Base-by-base conservation (phyloP, 2,329 filamentous ascomycete species). In the Xylaria arbuscula region DNA sequence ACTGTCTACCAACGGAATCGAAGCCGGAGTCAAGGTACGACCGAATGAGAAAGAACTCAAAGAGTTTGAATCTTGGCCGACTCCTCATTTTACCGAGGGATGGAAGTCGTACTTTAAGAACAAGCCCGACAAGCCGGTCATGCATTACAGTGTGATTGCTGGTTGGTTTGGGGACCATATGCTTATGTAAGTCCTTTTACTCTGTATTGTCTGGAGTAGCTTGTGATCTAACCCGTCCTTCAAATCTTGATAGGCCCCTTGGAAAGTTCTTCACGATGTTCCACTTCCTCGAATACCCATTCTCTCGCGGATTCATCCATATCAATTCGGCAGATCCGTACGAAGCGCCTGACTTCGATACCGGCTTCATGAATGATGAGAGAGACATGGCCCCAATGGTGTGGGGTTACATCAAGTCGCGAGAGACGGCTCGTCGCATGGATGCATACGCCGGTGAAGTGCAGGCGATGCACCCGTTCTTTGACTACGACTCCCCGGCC, bases 231-330 rank as follows among this genome's bases (percentile, higher is more conserved):
- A 62, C 8, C 24, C 15, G 54, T 28, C 32, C 17, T 54, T n/a
- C 13, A 40, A 40, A 45, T 10, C 11, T 4, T 7, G 10, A 81
- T 58, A 90, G 92, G 86, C 91, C 91, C 0, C 87, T 90, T 0
- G 91, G 91, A 72, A 93, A 93, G 71, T 93, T 93, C 85, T 93
- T 93, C 82, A 91, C 89, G 76, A 93, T 93, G 90, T 93, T 93
- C 86, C 90, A 93, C 79, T 93, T 93, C 86, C 79, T 93, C 73
- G 89, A 92, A 81, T 93, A 92, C 74, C 91, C 91, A 0, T 93
- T 93, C 86, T 92, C 89, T 17, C 88, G 91, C 73, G 91, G 92
- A 9, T 89, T 80, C 61, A 92, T 87, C 2, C 89, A 93, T 80
- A 92, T 93, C 77, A 86, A 84, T 68, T 90, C 87, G n/a, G 81